phyloP scores from a whole-genome alignment of 2,329 filamentous ascomycete species.

The Clonostachys solani region DNA sequence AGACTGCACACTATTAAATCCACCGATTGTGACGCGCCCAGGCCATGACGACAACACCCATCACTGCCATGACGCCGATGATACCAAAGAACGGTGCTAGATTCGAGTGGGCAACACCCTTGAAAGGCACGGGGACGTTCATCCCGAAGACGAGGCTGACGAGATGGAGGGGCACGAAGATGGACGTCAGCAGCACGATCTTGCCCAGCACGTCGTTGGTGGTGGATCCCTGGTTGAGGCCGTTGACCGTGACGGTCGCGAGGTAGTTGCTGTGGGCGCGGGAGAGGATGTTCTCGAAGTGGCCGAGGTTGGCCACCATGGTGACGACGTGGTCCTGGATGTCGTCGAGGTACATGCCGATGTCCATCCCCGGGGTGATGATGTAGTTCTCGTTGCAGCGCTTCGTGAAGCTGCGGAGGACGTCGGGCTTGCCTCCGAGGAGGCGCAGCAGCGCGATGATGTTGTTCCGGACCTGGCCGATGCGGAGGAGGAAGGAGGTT shows the following conservation, averaged over 20 bases:
- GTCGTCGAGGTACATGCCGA: conserved; percentile 92
- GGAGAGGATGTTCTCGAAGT: conserved; percentile 97
- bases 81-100: conserved; percentile 52
- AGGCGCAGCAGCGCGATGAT: conserved; percentile 91
- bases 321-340: conserved; percentile 99
- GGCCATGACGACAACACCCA: conserved; percentile 40
- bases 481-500: conserved; percentile 77
- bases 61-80: conserved; percentile 45
- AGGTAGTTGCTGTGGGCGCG: conserved; percentile 95
- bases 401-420: conserved; percentile 96
- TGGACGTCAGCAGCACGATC: conserved; percentile 89
- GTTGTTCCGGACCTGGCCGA: conserved; percentile 89
- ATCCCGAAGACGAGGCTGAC: conserved; percentile 85
- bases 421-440: conserved; percentile 95
- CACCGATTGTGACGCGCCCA: conserved; percentile 41
- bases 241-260: conserved; percentile 89
- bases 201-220: conserved; percentile 90
- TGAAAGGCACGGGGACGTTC: conserved; percentile 75
- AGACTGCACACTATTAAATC: conserved; percentile 28
- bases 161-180: conserved; percentile 93
- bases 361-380: conserved; percentile 92
- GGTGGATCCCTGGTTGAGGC: conserved; percentile 80
- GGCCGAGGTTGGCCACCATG: conserved; percentile 93
- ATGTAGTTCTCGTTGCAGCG: conserved; percentile 97
- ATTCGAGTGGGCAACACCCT: conserved; percentile 34